phyloP scores from a whole-genome alignment of 352 stramenopile genomes.

The Peronospora farinosa region DNA sequence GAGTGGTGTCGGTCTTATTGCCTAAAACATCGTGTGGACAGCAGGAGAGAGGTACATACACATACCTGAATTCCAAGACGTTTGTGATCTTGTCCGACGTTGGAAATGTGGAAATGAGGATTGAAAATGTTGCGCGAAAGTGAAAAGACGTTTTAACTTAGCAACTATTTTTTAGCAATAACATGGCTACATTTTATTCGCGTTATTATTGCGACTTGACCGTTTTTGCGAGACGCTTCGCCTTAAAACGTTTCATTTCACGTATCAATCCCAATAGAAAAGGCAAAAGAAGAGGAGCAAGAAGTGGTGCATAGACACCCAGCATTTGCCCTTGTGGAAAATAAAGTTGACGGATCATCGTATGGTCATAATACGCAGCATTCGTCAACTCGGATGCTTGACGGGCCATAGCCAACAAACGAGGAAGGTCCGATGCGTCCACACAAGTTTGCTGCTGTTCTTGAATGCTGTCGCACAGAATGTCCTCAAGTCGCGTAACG shows the following conservation, averaged over 20 bases:
- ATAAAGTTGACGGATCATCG: slow-evolving; percentile 68
- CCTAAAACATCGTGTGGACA: not conserved
- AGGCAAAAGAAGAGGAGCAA: slow-evolving; percentile 53
- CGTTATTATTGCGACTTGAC: slow-evolving; percentile 1
- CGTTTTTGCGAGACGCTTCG: slow-evolving; percentile 28
- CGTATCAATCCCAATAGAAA: slow-evolving; percentile 51
- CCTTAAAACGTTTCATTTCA: slow-evolving; percentile 45
- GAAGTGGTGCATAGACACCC: slow-evolving; percentile 53
- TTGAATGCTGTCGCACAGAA: slow-evolving; percentile 31
- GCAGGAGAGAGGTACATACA: slow-evolving; percentile 15
- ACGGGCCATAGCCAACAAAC: slow-evolving; percentile 34
- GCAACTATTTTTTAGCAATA: not conserved
- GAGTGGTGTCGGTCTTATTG: not conserved
- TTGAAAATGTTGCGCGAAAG: no score
- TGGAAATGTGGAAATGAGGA: not conserved
- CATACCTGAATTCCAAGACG: slow-evolving; percentile 16
- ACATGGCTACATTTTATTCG: not conserved
- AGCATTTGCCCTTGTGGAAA: slow-evolving; percentile 68
- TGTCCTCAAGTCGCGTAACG: slow-evolving; percentile 43
- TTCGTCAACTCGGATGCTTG: slow-evolving; percentile 45
- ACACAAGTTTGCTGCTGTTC: slow-evolving; percentile 17
- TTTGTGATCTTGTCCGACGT: slow-evolving; percentile 15
- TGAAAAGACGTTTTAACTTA: not conserved
- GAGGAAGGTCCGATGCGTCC: slow-evolving; percentile 19
- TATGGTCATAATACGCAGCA: slow-evolving; percentile 59